A percentile compares a stretch with the other conserved stretches of the same genome.
Evolutionary conservation across 306 rosid species (phyloP).

Genomic region (Acmispon strigosus): DNA sequence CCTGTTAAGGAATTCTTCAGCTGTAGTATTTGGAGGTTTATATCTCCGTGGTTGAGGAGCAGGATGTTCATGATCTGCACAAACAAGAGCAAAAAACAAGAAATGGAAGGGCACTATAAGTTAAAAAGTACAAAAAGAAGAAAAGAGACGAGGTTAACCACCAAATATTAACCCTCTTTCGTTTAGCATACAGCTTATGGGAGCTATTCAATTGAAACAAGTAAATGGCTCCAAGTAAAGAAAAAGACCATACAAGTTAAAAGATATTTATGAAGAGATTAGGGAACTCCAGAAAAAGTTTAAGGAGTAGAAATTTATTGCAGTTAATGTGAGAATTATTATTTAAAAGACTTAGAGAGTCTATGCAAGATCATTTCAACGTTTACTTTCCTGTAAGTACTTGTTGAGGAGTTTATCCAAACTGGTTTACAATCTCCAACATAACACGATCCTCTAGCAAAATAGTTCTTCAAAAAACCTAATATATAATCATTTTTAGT

Average conservation of each 20-base stretch:
- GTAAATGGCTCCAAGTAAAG: no score
- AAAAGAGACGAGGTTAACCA: background rate
- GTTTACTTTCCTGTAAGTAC: no score
- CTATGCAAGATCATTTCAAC: no score
- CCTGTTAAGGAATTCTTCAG: slow-evolving; percentile 77
- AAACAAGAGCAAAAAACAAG: slow-evolving; percentile 8
- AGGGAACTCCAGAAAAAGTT: no score
- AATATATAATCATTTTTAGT: background rate
- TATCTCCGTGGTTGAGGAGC: slow-evolving; percentile 47
- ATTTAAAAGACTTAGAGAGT: no score
- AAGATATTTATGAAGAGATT: no score
- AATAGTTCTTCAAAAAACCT: background rate
- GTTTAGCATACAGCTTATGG: no score
- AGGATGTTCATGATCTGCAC: slow-evolving; percentile 32
- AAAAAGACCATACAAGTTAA: no score
- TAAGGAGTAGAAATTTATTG: no score
- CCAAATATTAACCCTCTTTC: background rate
- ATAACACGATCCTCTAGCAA: background rate
- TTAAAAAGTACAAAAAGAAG: background rate
- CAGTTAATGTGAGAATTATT: no score
- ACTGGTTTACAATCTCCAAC: background rate
- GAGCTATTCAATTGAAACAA: no score
- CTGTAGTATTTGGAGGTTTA: slow-evolving; percentile 41
- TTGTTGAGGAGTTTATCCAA: no score
- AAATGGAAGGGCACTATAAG: background rate